phyloP scores from a whole-genome alignment of 164 flowering plant genomes.

The Liquidambar formosana region DNA sequence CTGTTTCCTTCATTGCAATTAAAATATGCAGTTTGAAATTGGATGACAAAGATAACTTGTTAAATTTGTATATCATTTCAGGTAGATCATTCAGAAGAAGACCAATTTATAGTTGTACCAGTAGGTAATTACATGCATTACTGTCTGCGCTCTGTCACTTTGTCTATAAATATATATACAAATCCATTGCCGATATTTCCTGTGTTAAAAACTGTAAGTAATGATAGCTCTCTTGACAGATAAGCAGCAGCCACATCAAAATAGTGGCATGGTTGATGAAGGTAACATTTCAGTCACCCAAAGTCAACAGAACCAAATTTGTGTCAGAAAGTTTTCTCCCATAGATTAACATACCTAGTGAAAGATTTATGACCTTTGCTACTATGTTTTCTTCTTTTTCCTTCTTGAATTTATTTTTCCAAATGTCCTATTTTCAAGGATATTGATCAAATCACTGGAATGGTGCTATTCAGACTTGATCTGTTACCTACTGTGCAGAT shows the following conservation, averaged over 20 bases:
- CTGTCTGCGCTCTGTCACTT: not conserved
- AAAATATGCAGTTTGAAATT: not conserved
- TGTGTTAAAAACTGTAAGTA: slow-evolving; percentile 4
- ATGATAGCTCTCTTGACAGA: slow-evolving; percentile 37
- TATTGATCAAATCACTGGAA: not conserved
- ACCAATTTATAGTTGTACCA: slow-evolving; percentile 65
- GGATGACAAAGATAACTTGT: not conserved
- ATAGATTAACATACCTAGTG: not conserved
- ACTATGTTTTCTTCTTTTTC: not conserved
- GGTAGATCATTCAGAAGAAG: slow-evolving; percentile 55
- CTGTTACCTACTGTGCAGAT: slow-evolving; percentile 41
- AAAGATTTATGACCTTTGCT: not conserved
- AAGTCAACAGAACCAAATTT: not conserved
- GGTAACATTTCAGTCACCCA: slow-evolving; percentile 32
- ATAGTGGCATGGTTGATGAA: slow-evolving; percentile 45
- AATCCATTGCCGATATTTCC: not conserved
- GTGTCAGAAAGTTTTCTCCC: not conserved
- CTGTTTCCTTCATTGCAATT: not conserved
- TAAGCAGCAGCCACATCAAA: slow-evolving; percentile 30
- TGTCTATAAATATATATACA: not conserved
- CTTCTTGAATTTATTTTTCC: not conserved
- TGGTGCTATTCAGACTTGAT: slow-evolving; percentile 1
- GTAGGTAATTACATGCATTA: slow-evolving; percentile 41
- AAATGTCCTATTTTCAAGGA: not conserved
- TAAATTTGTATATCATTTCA: slow-evolving; percentile 24